phyloP scores from a whole-genome alignment of 2,329 filamentous ascomycete species.

The Alternaria angustiovoidea region DNA sequence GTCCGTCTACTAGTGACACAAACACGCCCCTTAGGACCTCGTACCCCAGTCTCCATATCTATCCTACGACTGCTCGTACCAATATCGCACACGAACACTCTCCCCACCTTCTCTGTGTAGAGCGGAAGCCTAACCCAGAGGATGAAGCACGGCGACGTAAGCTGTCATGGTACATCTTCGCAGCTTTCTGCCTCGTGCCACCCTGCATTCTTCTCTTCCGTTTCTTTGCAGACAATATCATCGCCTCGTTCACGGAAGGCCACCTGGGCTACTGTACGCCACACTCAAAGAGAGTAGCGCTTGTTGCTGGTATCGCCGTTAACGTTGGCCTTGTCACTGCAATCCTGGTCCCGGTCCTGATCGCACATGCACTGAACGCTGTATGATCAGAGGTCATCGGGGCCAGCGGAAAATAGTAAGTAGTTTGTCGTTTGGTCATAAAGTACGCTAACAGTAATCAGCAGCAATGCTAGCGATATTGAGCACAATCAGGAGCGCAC shows the following conservation, averaged over 20 bases:
- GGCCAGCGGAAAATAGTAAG: background rate
- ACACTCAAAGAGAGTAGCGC: slow-evolving; percentile 42
- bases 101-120: slow-evolving; percentile 42
- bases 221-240: slow-evolving; percentile 42
- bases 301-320: slow-evolving; percentile 40
- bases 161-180: slow-evolving; percentile 47
- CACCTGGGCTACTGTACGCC: slow-evolving; percentile 39
- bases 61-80: slow-evolving; percentile 15
- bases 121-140: slow-evolving; percentile 31
- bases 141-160: slow-evolving; percentile 38
- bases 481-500: background rate
- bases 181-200: slow-evolving; percentile 45
- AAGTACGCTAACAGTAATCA: background rate
- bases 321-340: slow-evolving; percentile 34
- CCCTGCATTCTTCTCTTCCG: slow-evolving; percentile 49
- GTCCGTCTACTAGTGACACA: slow-evolving; percentile 45
- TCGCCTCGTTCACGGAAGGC: slow-evolving; percentile 42
- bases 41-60: slow-evolving; percentile 25
- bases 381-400: slow-evolving; percentile 11
- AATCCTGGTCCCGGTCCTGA: slow-evolving; percentile 39
- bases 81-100: slow-evolving; percentile 33
- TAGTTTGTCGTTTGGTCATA: background rate
- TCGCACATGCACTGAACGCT: slow-evolving; percentile 29
- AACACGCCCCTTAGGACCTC: slow-evolving; percentile 34
- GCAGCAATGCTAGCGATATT: background rate